Evolutionary conservation across 768 basidiomycete species (phyloP).

Genomic region (Artomyces pyxidatus): DNA sequence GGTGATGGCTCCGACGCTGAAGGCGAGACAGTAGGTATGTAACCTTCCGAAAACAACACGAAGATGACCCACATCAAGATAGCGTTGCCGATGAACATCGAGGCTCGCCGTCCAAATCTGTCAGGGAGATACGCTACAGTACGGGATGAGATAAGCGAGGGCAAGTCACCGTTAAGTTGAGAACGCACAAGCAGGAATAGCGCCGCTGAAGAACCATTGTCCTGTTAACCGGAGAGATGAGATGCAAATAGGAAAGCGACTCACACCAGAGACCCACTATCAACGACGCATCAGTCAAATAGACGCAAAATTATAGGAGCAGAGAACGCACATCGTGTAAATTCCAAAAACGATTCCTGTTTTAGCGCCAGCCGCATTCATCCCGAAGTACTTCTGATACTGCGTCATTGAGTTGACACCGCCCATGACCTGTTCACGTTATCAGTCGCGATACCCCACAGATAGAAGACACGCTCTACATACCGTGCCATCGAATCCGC

Average conservation of each 20-base stretch:
- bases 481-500: constrained; percentile 47
- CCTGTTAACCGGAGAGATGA: constrained; percentile 1
- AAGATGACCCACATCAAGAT: constrained; percentile 31
- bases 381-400: constrained; percentile 37
- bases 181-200: constrained; percentile 35
- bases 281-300: not conserved
- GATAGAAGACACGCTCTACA: constrained; percentile 7
- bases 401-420: constrained; percentile 43
- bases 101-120: constrained; percentile 39
- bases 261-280: constrained; percentile 5
- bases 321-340: constrained; percentile 29
- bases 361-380: constrained; percentile 33
- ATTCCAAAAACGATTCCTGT: constrained; percentile 49
- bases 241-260: not conserved
- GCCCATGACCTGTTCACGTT: constrained; percentile 35
- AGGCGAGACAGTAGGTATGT: not conserved
- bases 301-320: constrained; percentile 1
- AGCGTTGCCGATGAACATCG: constrained; percentile 41
- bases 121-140: constrained; percentile 37
- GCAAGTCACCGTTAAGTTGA: too few species aligned
- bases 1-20: constrained; percentile 38
- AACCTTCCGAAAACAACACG: not conserved
- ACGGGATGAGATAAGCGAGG: too few species aligned
- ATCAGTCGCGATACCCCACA: not conserved
- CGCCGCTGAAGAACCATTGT: constrained; percentile 24